A percentile compares a stretch with the other conserved stretches of the same genome.
Conservation (phyloP, 2,329 filamentous ascomycete species). For the Juglanconis sp. region DNA sequence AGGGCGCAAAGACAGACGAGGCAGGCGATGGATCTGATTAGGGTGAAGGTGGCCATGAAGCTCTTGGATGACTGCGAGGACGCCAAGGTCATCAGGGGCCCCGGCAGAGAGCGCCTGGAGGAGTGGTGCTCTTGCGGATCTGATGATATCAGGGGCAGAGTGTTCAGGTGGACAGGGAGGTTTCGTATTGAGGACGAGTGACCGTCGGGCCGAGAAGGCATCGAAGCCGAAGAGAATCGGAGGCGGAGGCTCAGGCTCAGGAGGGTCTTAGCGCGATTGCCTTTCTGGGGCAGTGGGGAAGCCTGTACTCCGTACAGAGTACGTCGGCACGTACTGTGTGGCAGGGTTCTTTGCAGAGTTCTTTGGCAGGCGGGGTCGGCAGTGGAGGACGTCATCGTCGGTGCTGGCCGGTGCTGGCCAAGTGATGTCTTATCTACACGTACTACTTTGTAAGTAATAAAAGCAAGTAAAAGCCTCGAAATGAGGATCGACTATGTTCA, state of each 20-base stretch:
- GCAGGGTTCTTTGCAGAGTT: too few species aligned
- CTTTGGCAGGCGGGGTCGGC: too few species aligned
- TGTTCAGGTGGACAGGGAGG: slow-evolving; percentile 1
- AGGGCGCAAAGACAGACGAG: not conserved
- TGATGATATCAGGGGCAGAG: not conserved
- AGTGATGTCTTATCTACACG: too few species aligned
- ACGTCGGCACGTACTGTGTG: too few species aligned
- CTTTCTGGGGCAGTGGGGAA: too few species aligned
- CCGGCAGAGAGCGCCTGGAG: not conserved
- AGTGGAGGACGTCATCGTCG: too few species aligned
- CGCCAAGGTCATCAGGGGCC: not conserved
- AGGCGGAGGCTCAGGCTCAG: not conserved
- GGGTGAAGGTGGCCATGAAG: slow-evolving; percentile 1
- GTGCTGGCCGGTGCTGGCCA: too few species aligned
- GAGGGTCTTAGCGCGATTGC: too few species aligned
- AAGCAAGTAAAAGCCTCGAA: not conserved
- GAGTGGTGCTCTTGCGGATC: not conserved
- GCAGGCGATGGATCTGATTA: slow-evolving; percentile 1
- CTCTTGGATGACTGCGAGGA: not conserved
- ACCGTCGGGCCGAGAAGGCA: too few species aligned
- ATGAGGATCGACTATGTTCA: not conserved
- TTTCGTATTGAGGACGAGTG: not conserved
- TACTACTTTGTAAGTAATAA: too few species aligned
- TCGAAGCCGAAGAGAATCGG: not conserved
- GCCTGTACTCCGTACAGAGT: too few species aligned